Base-by-base conservation (phyloP, 2,329 filamentous ascomycete genomes). In the Neurospora crassa region DNA sequence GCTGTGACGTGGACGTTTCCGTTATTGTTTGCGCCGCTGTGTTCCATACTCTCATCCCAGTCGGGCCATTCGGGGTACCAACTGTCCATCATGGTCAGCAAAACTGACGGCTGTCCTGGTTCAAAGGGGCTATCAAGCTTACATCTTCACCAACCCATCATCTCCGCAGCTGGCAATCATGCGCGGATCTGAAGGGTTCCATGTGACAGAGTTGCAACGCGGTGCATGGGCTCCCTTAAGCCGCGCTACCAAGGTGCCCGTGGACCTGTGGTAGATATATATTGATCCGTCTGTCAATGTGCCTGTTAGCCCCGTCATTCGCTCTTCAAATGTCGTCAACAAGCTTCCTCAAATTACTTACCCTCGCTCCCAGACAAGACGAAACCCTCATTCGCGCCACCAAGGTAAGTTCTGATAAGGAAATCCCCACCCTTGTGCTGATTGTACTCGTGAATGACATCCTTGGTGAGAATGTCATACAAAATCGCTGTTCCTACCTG, bases 161-260 rank as follows among this genome's bases (percentile, higher is more conserved):
- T 99, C 96, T 20, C 95, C 94, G 72, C 92, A 95, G 14, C 94
- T 95, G 18, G 94, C 96, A 81, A 97, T 93, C 84, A 97, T 91
- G 73, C 88, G 88, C 0, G 93, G 90, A 78, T 97, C 89, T 12
- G 83, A 86, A 1, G 96, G 94, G 77, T 95, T 96, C 95, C 96
- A 99, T 29, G 91, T 87, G 45, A 96, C 92, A 8, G 93, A 88
- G 79, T 97, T 98, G 74, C 96, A 95, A 42, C 93, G 91, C 14
- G 87, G 86, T 7, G 84, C 83, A 76, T 98, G 95, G 0, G 90
- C 94, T 11, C 53, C 53, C 41, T 89, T 86, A 2, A 98, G 83
- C 68, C 88, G 90, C 77, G 94, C 92, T 6, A 99, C 89, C 0
- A 91, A 85, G 6, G 87, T 84, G 6, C 93, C 93, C 43, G 91